Evolutionary conservation across 495 filamentous ascomycete species (phyloP).

Genomic region (Neurospora sp.): DNA sequence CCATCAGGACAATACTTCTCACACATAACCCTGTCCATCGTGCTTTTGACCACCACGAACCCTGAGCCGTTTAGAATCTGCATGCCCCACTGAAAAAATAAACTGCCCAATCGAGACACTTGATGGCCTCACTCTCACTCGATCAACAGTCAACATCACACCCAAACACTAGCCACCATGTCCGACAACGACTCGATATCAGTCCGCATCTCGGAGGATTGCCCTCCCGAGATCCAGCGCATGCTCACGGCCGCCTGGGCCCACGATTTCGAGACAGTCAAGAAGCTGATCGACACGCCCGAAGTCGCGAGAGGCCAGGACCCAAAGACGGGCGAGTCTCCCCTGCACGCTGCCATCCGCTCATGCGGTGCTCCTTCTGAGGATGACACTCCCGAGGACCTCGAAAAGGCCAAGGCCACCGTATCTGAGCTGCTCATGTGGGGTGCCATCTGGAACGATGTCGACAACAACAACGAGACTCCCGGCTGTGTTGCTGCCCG

Average conservation of each 20-base stretch:
- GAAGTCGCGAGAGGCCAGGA: constrained; percentile 70
- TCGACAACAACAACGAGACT: constrained; percentile 77
- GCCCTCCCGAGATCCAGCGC: constrained; percentile 35
- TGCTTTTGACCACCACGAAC: neutral
- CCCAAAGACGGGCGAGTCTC: constrained; percentile 72
- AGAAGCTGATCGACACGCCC: constrained; percentile 55
- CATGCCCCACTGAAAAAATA: neutral
- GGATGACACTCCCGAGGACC: constrained; percentile 29
- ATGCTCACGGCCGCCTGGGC: constrained; percentile 74
- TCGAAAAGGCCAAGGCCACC: constrained; percentile 51
- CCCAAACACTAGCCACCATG: constrained; percentile 6
- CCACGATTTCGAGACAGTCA: constrained; percentile 69
- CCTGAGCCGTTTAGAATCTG: neutral
- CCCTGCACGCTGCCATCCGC: constrained; percentile 84
- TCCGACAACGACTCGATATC: constrained; percentile 31
- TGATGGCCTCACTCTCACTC: neutral
- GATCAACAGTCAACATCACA: neutral
- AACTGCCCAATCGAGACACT: neutral
- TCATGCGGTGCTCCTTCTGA: constrained; percentile 52
- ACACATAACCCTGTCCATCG: neutral
- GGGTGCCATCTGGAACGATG: constrained; percentile 95
- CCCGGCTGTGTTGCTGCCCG: constrained; percentile 78
- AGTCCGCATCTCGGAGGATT: constrained; percentile 34
- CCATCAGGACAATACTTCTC: neutral
- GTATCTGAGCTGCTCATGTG: constrained; percentile 69